Conservation (phyloP, 345 rosid genomes). For the Aquilaria sinensis region DNA sequence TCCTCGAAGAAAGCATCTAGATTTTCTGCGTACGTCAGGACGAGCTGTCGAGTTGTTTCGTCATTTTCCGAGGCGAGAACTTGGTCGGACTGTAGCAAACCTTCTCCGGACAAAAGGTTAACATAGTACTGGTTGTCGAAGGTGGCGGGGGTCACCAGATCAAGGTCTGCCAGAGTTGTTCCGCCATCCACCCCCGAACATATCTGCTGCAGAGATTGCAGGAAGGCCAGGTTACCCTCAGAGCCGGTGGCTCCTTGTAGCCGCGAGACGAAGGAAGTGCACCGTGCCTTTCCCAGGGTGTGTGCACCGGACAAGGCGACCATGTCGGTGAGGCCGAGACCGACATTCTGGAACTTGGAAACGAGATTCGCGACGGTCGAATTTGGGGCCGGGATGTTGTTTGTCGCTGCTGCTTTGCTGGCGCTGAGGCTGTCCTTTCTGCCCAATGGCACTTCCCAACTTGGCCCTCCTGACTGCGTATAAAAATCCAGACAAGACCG, state of each 20-base stretch:
- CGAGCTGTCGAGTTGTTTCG: constrained; percentile 34
- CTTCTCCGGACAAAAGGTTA: constrained; percentile 70
- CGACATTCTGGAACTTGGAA: constrained; percentile 62
- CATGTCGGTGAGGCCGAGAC: constrained; percentile 60
- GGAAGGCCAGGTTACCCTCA: constrained; percentile 42
- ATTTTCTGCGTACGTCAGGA: constrained; percentile 48
- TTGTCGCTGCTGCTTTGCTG: constrained; percentile 57
- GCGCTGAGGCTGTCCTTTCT: constrained; percentile 63
- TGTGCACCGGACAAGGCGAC: constrained; percentile 86
- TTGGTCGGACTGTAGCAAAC: constrained; percentile 79
- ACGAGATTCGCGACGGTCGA: constrained; percentile 48
- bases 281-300: constrained; percentile 74
- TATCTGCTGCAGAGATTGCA: constrained; percentile 55
- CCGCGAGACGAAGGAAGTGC: constrained; percentile 59
- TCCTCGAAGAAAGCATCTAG: constrained; percentile 48
- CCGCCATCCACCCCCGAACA: constrained; percentile 30
- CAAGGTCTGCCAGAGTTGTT: constrained; percentile 48
- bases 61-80: constrained; percentile 43
- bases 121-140: constrained; percentile 83
- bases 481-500: background rate
- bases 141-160: constrained; percentile 61
- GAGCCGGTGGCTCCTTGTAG: constrained; percentile 21
- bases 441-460: constrained; percentile 83
- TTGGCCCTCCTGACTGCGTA: constrained; percentile 77
- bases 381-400: constrained; percentile 65